A percentile compares a stretch with the other conserved stretches of the same genome.
Conservation (phyloP, 768 basidiomycete species). For the Agaricus bisporus region DNA sequence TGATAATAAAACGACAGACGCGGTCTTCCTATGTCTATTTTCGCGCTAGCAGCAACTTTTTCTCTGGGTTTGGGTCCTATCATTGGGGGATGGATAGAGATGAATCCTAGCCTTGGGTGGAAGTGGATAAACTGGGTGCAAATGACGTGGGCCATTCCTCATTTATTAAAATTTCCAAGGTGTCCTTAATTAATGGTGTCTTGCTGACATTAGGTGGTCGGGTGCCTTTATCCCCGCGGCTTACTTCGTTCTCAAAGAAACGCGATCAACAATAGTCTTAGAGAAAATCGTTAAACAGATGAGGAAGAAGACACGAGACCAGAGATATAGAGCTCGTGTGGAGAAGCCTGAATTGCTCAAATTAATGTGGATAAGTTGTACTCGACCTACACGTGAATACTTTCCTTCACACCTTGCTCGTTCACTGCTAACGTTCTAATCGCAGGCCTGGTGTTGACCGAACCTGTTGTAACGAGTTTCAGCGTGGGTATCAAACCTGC, state of each 20-base stretch:
- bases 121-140: slow-evolving; percentile 26
- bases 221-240: slow-evolving; percentile 43
- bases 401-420: not conserved
- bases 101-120: slow-evolving; percentile 21
- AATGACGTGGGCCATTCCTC: slow-evolving; percentile 19
- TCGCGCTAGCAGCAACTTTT: slow-evolving; percentile 43
- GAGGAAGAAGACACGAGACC: slow-evolving; percentile 61
- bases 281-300: slow-evolving; percentile 54
- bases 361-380: slow-evolving; percentile 65
- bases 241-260: slow-evolving; percentile 62
- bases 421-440: not conserved
- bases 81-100: slow-evolving; percentile 23
- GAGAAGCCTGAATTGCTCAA: slow-evolving; percentile 52
- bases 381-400: slow-evolving; percentile 62
- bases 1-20: slow-evolving; percentile 35
- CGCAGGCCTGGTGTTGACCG: slow-evolving; percentile 59
- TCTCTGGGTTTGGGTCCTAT: slow-evolving; percentile 20
- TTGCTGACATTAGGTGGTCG: not conserved
- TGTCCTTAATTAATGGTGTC: not conserved
- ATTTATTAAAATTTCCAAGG: not conserved
- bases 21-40: slow-evolving; percentile 73
- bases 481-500: slow-evolving; percentile 46
- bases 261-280: slow-evolving; percentile 68
- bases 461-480: slow-evolving; percentile 70
- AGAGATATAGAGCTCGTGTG: slow-evolving; percentile 52